Base-by-base conservation (phyloP, 1,139 yeast genomes). In the Suhomyces guaymorum region DNA sequence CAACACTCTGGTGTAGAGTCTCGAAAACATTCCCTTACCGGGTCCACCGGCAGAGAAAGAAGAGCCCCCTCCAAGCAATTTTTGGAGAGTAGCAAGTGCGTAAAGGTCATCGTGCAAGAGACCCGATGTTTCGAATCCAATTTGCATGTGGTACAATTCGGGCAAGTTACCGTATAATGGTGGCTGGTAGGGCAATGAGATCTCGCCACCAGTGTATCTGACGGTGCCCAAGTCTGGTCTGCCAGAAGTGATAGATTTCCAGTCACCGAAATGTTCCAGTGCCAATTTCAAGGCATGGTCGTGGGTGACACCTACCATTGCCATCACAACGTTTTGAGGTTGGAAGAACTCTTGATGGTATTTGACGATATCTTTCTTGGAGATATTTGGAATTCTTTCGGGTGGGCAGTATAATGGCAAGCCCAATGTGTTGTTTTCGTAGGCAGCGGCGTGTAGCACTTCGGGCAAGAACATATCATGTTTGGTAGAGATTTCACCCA, bases 21-120 rank as follows among this genome's bases (percentile, higher is more conserved):
- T 74, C 2, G 97, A 87, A 59, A 89, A 94, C 97, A 92, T 90
- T 5, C 99, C 99, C 62, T 92, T 92, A 37, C 99, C 99, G n/a
- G 99, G 99, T 0, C 99, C 99, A 46, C 99, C 99, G 8, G 99
- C 97, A 15, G 95, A 83, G 55, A 92, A 92, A 1, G 97, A 89
- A 6, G 97, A 95, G 33, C 98, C 98, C 24, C 97, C 97, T 26
- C 98, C 98, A n/a, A 92, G 68, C 19, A 92, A 69, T 42, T 92
- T 89, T 55, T 92, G 98, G 38, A 92, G 73, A 1, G 92, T 82
- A 1, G 97, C 97, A 30, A 89, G 68, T 0, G 96, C 95, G 52
- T 92, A 92, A 27, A 90, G 80, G 50, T 92, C 97, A 13, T 88
- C 90, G 54, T 85, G 82, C 35, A 80, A 75, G 28, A 90, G 80